Conservation (phyloP, 2,329 filamentous ascomycete species). For the Aaosphaeria arxii region DNA sequence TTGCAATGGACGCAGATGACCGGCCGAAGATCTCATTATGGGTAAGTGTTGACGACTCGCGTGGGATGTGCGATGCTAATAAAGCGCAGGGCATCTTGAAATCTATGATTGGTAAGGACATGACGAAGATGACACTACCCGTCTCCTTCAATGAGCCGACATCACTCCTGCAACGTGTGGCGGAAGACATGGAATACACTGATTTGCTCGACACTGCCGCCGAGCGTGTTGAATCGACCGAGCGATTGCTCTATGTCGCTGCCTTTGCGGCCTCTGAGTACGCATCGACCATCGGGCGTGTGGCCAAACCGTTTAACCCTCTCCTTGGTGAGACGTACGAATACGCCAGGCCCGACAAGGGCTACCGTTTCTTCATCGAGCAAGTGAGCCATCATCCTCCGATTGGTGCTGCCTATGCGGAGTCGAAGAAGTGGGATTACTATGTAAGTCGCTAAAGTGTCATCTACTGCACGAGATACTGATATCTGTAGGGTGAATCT, state of each 20-base stretch:
- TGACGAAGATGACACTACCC: conserved; percentile 99
- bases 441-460: conserved; percentile 49
- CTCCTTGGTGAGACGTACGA: conserved; percentile 95
- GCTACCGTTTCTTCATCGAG: conserved; percentile 97
- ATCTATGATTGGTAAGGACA: conserved; percentile 99
- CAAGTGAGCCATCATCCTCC: conserved; percentile 98
- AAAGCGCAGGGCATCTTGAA: conserved; percentile 78
- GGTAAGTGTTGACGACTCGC: conserved; percentile 57
- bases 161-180: conserved; percentile 88
- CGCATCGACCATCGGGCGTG: conserved; percentile 91
- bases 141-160: conserved; percentile 99
- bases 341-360: conserved; percentile 92
- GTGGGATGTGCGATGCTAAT: conserved; percentile 18
- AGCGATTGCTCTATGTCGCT: conserved; percentile 90
- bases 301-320: conserved; percentile 97
- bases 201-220: conserved; percentile 88
- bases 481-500: conserved; percentile 69
- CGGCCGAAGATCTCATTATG: conserved; percentile 92
- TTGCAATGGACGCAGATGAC: conserved; percentile 90
- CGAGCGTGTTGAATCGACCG: conserved; percentile 79
- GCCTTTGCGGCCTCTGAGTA: conserved; percentile 97
- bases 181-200: conserved; percentile 97
- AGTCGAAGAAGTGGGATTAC: conserved; percentile 93
- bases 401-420: conserved; percentile 87
- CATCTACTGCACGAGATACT: conserved; percentile 6